Percentiles rank a stretch among this genome's conserved stretches.
These are phyloP conservation scores for peach (Prunus persica) DNA, from an alignment of 306 rosid species.

Conservation along the genomic window Prunus_persica_NCBIv2 NC_034012.1:10949501-10950000, in stretches of 20 bases:
- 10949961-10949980: not conserved
- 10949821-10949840: not conserved
- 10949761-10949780: not conserved
- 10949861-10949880: not conserved
- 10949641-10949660: not conserved
- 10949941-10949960: not conserved
- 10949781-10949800: not conserved
- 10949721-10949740: not conserved
- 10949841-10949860: not conserved
- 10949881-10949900: not conserved
- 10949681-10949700: not conserved
- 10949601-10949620: not conserved
- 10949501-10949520: not conserved
- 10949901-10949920: not conserved
- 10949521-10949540: not conserved
- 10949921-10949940: not conserved
- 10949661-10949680: not conserved
- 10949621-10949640: not conserved
- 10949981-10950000: not conserved
- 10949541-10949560: not conserved
- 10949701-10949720: not conserved
- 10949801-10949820: not conserved
- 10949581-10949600: too few species aligned
- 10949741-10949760: not conserved
- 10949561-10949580: not conserved